Percentiles rank a stretch among this genome's conserved stretches.
Conservation (phyloP, 805 yeast species). For the Blastobotrys terrestris region DNA sequence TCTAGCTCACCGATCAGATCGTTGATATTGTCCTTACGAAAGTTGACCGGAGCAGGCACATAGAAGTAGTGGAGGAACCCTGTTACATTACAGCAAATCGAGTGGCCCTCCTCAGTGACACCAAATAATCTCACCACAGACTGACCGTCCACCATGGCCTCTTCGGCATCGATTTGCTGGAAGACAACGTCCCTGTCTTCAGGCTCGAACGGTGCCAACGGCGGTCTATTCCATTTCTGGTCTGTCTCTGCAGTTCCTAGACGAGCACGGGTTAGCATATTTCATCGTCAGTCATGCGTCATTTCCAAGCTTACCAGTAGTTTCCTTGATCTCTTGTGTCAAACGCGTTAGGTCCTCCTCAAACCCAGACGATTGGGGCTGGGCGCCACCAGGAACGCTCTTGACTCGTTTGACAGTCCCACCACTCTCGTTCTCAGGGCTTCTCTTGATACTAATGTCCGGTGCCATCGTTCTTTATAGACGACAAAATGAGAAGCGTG, state of each 20-base stretch:
- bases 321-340: constrained; percentile 33
- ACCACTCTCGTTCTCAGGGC: background rate
- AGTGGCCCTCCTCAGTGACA: constrained; percentile 78
- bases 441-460: background rate
- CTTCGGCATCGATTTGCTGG: constrained; percentile 96
- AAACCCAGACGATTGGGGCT: constrained; percentile 25
- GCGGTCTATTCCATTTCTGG: constrained; percentile 49
- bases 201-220: constrained; percentile 39
- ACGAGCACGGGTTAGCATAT: background rate
- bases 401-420: constrained; percentile 1
- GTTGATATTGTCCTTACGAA: constrained; percentile 48
- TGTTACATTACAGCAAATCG: constrained; percentile 82
- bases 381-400: background rate
- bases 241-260: constrained; percentile 21
- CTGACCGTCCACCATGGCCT: constrained; percentile 52
- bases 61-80: constrained; percentile 88
- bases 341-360: constrained; percentile 47
- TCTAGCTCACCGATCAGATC: constrained; percentile 9
- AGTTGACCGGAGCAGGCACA: constrained; percentile 83
- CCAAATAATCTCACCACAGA: constrained; percentile 77
- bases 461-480: background rate
- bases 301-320: constrained; percentile 15
- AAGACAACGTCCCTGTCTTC: constrained; percentile 36
- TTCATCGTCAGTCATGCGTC: no score
- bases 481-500: background rate